Conservation (phyloP, 371 early-diverging fungal species). For the Smittium culicis region DNA sequence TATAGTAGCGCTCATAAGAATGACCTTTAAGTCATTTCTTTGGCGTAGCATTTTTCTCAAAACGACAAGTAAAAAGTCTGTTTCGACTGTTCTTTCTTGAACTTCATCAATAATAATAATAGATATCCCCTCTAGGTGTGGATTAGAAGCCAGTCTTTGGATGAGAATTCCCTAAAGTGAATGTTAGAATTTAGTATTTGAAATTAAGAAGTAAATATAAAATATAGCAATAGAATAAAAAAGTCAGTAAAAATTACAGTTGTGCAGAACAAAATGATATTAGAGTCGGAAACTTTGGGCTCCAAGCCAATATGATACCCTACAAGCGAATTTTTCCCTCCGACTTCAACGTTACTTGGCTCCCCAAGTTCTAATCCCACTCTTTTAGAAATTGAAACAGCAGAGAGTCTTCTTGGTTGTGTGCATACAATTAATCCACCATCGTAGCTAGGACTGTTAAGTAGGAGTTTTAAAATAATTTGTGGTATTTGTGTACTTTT, state of each 20-base stretch:
- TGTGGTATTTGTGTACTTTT: slow-evolving; percentile 83
- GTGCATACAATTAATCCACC: slow-evolving; percentile 71
- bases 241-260: slow-evolving; percentile 33
- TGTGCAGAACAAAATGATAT: slow-evolving; percentile 66
- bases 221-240: no score
- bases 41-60: slow-evolving; percentile 39
- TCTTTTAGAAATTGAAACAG: slow-evolving; percentile 70
- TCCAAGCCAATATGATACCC: slow-evolving; percentile 84
- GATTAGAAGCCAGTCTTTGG: slow-evolving; percentile 58
- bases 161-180: slow-evolving; percentile 42
- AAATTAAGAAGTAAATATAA: background rate
- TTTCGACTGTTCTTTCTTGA: slow-evolving; percentile 48
- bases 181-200: background rate
- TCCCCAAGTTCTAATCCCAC: slow-evolving; percentile 53
- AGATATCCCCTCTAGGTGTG: slow-evolving; percentile 42
- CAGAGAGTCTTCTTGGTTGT: slow-evolving; percentile 86
- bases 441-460: slow-evolving; percentile 17
- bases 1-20: slow-evolving; percentile 78
- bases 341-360: slow-evolving; percentile 17
- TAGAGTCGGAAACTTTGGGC: slow-evolving; percentile 39
- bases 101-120: slow-evolving; percentile 70
- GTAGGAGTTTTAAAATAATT: slow-evolving; percentile 43
- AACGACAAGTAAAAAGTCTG: slow-evolving; percentile 42
- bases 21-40: slow-evolving; percentile 39
- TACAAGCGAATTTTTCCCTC: slow-evolving; percentile 22